Base-by-base conservation (phyloP, 345 rosid species). In the Euphorbia pulcherrima region DNA sequence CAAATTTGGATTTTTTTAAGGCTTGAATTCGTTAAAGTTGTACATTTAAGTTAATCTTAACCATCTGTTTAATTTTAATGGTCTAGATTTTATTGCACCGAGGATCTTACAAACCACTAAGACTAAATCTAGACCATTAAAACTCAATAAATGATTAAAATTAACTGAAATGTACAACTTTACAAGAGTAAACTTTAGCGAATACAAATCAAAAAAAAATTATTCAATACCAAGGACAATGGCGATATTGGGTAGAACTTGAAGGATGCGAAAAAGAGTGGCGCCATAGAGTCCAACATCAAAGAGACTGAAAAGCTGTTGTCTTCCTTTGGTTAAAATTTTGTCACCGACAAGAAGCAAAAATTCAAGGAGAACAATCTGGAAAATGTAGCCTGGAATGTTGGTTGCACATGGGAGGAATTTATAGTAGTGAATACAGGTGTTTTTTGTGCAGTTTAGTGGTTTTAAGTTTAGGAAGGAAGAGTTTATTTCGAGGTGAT, bases 381-480 rank as follows among this genome's bases (percentile, higher is more conserved):
- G 56, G 56, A 68, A 58, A 21, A 68, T 44, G 57, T 11, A 58
- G 64, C 72, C 72, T 12, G 64, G 72, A 68, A 47, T 10, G 3
- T 58, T 68, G 21, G 62, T 29, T 3, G 72, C 64, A 3, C 72
- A 68, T n/a, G 72, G 72, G 44, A 68, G 35, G 72, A 68, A 68
- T 7, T 47, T 41, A 28, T 68, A 68, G 64, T 29, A 20, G n/a
- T 57, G 72, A 48, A 11, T 4, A 29, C 64, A 68, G 12, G 39
- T 17, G 29, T 20, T 35, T 20, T 29, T 2, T 6, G 64, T 41
- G 29, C 64, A 57, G 47, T 68, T 46, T 9, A 44, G 28, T 2
- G 29, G 13, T 0, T 46, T 68, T 21, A 44, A 58, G 8, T 28
- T 46, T 1, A 47, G 23, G 41, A 46, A n/a, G 4, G 63, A 68